Percentiles rank a stretch among this genome's conserved stretches.
phyloP scores from a whole-genome alignment of 805 yeast genomes.

The Torulaspora quercuum region DNA sequence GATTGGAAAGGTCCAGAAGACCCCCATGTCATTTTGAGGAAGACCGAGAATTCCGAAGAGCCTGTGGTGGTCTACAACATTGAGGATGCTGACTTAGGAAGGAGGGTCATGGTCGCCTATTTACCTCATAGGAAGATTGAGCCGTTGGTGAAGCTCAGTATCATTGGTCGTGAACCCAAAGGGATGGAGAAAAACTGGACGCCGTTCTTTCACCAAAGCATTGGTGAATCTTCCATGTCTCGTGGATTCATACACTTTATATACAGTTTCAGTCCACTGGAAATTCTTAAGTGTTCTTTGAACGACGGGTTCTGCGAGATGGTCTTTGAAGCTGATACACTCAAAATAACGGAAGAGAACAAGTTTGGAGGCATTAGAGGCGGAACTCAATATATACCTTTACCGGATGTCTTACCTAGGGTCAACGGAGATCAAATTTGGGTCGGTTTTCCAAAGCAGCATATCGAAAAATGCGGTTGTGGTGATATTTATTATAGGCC shows the following conservation, averaged over 20 bases:
- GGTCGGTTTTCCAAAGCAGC: conserved; percentile 25
- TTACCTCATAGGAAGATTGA: conserved; percentile 21
- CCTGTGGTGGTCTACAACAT: conserved; percentile 20
- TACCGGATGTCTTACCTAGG: conserved; percentile 18
- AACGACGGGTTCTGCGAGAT: conserved; percentile 21
- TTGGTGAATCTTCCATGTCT: conserved; percentile 18
- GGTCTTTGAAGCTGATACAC: conserved; percentile 17
- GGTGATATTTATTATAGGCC: conserved; percentile 22
- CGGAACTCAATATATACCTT: conserved; percentile 23
- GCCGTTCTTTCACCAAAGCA: conserved; percentile 18
- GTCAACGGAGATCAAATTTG: conserved; percentile 20
- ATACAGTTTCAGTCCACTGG: conserved; percentile 21
- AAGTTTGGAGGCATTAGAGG: conserved; percentile 21
- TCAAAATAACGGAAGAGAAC: conserved; percentile 11
- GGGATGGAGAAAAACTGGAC: conserved; percentile 18
- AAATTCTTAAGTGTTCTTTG: conserved; percentile 23
- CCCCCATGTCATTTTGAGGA: conserved; percentile 15
- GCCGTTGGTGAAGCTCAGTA: conserved; percentile 11
- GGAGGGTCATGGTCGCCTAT: conserved; percentile 15
- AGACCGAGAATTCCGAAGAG: conserved; percentile 12
- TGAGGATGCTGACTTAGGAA: conserved; percentile 7
- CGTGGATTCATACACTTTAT: conserved; percentile 22
- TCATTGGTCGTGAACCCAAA: conserved; percentile 9
- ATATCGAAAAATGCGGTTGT: conserved; percentile 22
- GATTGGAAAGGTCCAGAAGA: conserved; percentile 20